Base-by-base conservation (phyloP, 1,139 yeast species). In the Taphrina flavorubra region DNA sequence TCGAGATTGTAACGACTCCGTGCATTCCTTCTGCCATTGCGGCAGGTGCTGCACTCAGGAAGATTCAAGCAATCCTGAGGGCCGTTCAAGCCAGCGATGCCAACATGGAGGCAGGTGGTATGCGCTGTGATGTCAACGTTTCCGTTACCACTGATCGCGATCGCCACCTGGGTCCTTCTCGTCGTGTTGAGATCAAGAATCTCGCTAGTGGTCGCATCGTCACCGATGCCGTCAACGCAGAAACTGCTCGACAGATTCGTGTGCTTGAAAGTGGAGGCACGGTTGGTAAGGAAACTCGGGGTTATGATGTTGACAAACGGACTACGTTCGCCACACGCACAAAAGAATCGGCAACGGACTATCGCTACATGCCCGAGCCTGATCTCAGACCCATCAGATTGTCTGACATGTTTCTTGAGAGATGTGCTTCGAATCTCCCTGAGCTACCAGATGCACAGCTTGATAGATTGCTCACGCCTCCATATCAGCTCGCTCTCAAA, bases 351-450 rank as follows among this genome's bases (percentile, higher is more conserved):
- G 85, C 91, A 0, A 84, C 90, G 6, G 99, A 94, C 77, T 94
- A 94, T 77, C 81, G 98, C 74, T 94, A 92, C 76, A 88, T 94
- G 83, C 97, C 98, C 0, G 99, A 94, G 76, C 90, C 96, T 0
- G 99, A 95, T 76, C 79, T 94, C 34, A 92, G 95, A 0, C 78
- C 80, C 0, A 79, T 92, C 4, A 34, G 69, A 1, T 77, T 94
- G 11, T 80, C 84, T 56, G 72, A 77, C 0, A 81, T 81, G 6
- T 76, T 85, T 1, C 73, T 83, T 0, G 76, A 77, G 0, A 74
- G 78, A 0, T 78, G 91, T 0, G 73, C 74, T 18, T 69, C 75
- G 0, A 69, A 72, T 0, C 76, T 92, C 68, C 94, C 95, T 0
- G 82, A 78, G 36, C 78, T 87, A 1, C 95, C 97, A 0, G 95